Base-by-base conservation (phyloP, 2,329 filamentous ascomycete genomes). In the Botrytis hyacinthi region DNA sequence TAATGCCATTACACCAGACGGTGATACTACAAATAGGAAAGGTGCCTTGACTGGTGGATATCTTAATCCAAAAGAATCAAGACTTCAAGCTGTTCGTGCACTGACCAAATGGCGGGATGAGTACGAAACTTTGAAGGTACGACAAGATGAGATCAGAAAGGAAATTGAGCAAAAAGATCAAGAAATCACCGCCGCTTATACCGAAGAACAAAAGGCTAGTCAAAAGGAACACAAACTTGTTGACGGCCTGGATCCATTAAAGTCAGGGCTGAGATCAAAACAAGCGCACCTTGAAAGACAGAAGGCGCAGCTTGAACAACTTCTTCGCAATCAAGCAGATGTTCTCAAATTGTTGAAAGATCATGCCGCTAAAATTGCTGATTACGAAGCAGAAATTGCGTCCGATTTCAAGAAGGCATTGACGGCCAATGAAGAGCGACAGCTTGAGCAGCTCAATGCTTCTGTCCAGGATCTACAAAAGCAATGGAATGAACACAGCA, bases 1-100 rank as follows among this genome's bases (percentile, higher is more conserved):
- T 37, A 94, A 94, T 78, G 95, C 94, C 48, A 97, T 99, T 77
- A 99, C 96, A 0, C 92, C 93, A 5, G 95, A 98, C 73, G 96
- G 96, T 82, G 95, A 98, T 82, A 93, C 93, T 46, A 95, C 94
- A 1, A 97, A 98, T 83, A 97, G 97, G 84, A 92, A 95, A 78
- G 96, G 96, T 83, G 95, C 95, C 22, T 90, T 99, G 85, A 98
- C 94, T 67, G 96, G 96, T 85, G 96, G 96, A 78, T 99, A 92
- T 80, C 92, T 97, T 76, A 96, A 99, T 80, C 89, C 92, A 18
- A 89, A 92, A 48, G 92, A 91, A 77, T 98, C 95, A 1, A 91
- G 95, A 35, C 86, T 98, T n/a, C 92, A 95, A 78, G 94, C 92
- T 42, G 92, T 97, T 44, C 91, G 91, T 74, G 87, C 89, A 8